Percentiles rank a stretch among this genome's conserved stretches.
phyloP scores from a whole-genome alignment of 2,329 filamentous ascomycete species.

The Hymenoscyphus linearis region DNA sequence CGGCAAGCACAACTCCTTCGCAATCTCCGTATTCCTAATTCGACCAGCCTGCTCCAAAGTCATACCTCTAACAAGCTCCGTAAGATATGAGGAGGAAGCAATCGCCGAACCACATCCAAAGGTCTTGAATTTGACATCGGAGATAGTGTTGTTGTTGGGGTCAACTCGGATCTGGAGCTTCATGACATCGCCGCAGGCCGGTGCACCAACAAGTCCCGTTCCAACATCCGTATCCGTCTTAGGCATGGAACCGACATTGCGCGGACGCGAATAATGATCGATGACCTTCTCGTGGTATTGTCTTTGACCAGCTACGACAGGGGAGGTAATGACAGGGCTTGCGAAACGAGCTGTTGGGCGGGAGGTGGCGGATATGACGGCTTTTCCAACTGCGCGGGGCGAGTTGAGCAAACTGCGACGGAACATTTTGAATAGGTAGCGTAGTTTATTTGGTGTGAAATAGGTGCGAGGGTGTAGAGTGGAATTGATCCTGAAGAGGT shows the following conservation, averaged over 20 bases:
- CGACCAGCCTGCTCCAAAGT: constrained; percentile 87
- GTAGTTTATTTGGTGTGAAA: constrained; percentile 1
- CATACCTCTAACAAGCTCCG: constrained; percentile 93
- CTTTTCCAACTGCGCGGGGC: constrained; percentile 28
- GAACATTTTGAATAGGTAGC: constrained; percentile 25
- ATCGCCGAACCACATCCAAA: constrained; percentile 95
- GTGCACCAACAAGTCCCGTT: constrained; percentile 86
- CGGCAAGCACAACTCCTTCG: constrained; percentile 86
- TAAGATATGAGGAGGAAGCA: constrained; percentile 89
- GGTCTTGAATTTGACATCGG: constrained; percentile 96
- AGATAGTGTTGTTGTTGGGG: constrained; percentile 79
- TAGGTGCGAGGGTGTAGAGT: constrained; percentile 1
- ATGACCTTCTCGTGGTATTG: constrained; percentile 46
- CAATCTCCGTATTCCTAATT: constrained; percentile 97
- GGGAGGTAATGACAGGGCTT: constrained; percentile 20
- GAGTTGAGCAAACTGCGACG: constrained; percentile 27
- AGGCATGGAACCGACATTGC: constrained; percentile 73
- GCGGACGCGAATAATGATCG: constrained; percentile 76
- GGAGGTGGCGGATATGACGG: constrained; percentile 22
- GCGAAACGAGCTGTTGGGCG: constrained; percentile 23
- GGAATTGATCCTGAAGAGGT: constrained; percentile 1
- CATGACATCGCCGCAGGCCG: constrained; percentile 89
- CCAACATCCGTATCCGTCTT: constrained; percentile 81
- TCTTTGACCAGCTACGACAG: constrained; percentile 24
- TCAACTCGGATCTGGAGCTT: constrained; percentile 92